Percentiles rank a stretch among this genome's conserved stretches.
phyloP scores from a whole-genome alignment of 2,329 filamentous ascomycete genomes.

The Malbranchea zuffiana region DNA sequence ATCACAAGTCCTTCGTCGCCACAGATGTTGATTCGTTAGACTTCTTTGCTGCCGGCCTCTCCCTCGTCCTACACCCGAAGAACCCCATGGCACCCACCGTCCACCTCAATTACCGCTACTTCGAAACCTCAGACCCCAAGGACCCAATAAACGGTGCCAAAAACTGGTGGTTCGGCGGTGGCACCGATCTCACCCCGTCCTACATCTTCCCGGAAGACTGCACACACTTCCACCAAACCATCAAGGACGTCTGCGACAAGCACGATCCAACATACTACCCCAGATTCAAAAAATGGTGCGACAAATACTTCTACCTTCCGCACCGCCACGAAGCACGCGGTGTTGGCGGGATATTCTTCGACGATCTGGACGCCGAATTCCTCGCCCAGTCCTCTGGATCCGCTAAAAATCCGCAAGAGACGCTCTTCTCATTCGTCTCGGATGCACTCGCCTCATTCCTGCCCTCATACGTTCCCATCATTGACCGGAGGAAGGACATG shows the following conservation, averaged over 20 bases:
- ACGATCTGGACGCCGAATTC: conserved; percentile 66
- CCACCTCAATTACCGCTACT: conserved; percentile 97
- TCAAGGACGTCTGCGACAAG: conserved; percentile 86
- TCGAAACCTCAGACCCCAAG: conserved; percentile 82
- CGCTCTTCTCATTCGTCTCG: conserved; percentile 79
- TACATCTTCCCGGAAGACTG: conserved; percentile 97
- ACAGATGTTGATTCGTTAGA: conserved; percentile 69
- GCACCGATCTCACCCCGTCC: conserved; percentile 80
- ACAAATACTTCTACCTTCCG: conserved; percentile 91
- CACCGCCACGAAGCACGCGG: conserved; percentile 80
- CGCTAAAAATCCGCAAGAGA: conserved; percentile 73
- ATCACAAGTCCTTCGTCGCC: conserved; percentile 80
- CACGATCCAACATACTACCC: conserved; percentile 89
- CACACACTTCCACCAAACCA: conserved; percentile 86
- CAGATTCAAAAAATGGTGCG: conserved; percentile 95
- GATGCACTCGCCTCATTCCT: conserved; percentile 79
- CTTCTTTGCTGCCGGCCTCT: conserved; percentile 91
- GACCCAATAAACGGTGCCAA: conserved; percentile 58
- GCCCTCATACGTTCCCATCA: conserved; percentile 80
- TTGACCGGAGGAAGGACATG: conserved; percentile 84
- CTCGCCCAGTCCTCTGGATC: conserved; percentile 29
- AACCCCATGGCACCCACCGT: conserved; percentile 98
- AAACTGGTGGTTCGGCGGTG: conserved; percentile 94
- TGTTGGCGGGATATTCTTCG: conserved; percentile 95
- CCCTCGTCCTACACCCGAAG: conserved; percentile 80